These are phyloP conservation scores for Chiua virens DNA, from an alignment of 768 basidiomycete genomes.

Conservation along the genomic window DNA sequence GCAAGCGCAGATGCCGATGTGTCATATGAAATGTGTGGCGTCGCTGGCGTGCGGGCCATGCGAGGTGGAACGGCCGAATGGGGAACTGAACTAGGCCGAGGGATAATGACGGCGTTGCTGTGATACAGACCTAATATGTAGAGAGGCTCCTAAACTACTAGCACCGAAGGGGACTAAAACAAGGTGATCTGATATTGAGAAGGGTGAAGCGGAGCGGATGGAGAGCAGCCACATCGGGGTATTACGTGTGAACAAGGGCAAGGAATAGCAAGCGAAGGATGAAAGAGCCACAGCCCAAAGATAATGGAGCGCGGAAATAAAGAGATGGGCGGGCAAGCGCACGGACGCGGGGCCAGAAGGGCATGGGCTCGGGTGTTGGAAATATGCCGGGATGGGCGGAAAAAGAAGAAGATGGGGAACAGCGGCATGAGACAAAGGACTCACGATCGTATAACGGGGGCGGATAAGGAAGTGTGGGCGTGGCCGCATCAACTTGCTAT, in stretches of 20 bases:
- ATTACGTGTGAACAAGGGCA: constrained; percentile 26
- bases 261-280: constrained; percentile 7
- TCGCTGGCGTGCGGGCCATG: constrained; percentile 17
- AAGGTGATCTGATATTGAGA: constrained; percentile 15
- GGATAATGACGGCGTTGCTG: not conserved
- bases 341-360: constrained; percentile 20
- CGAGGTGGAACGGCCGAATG: constrained; percentile 1
- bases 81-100: not conserved
- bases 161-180: constrained; percentile 20
- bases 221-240: constrained; percentile 12
- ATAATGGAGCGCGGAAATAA: constrained; percentile 26
- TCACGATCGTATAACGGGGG: constrained; percentile 12
- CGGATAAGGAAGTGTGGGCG: constrained; percentile 21
- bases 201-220: constrained; percentile 9
- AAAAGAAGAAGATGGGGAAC: constrained; percentile 11
- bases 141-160: constrained; percentile 15
- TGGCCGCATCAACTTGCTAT: constrained; percentile 1
- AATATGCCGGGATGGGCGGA: constrained; percentile 27
- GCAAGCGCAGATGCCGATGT: constrained; percentile 1
- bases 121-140: constrained; percentile 8
- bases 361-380: constrained; percentile 23
- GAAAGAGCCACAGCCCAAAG: constrained; percentile 12
- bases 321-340: constrained; percentile 13
- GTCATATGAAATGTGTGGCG: constrained; percentile 26
- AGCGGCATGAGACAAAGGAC: constrained; percentile 27